Evolutionary conservation across 345 rosid genomes (phyloP), one percentile per base, ranked within the genome.

Genomic region (Tarenaya hassleriana): DNA sequence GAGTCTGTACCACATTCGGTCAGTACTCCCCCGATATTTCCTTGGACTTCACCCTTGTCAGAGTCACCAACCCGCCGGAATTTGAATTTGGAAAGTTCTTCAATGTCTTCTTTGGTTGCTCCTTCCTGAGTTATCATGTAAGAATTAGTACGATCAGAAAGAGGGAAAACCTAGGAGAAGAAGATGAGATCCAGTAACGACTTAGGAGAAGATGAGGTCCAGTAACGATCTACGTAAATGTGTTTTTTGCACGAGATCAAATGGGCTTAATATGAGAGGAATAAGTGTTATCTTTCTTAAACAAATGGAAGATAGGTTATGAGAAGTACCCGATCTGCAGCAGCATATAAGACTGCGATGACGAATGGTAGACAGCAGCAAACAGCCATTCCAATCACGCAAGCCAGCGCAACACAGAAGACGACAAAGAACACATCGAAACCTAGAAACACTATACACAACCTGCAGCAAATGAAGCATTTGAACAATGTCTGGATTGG

Each of bases 351-450:
- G 62, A 92, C 83, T 15, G 95, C 96, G 52, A 92, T 92, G 71
- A 92, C 88, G 58, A 96, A 92, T 13, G 98, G 98, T 61, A 92
- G 88, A 71, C 96, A 92, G 74, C 96, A 91, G 64, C 98, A 91
- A 50, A 91, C 96, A 71, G 98, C 98, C 69, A 92, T 79, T 34
- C 98, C 95, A 50, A 88, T 77, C 60, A 91, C 75, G 69, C 96
- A 91, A 29, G 95, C 98, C 69, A 91, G 67, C 19, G 98, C 98
- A 68, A 91, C 84, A 52, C 95, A 91, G 73, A 88, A 81, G 41
- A 88, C 86, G 21, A 91, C 98, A 68, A 88, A 91, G 84, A 91
- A 91, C 63, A 87, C 98, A 64, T 91, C 95, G 64, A 91, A 84
- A 56, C 95, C 96, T 16, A 91, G 84, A 71, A 87, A 88, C 46